These are phyloP conservation scores for Ammopiptanthus mongolicus DNA, from an alignment of 306 rosid species.

Conservation along the genomic window DNA sequence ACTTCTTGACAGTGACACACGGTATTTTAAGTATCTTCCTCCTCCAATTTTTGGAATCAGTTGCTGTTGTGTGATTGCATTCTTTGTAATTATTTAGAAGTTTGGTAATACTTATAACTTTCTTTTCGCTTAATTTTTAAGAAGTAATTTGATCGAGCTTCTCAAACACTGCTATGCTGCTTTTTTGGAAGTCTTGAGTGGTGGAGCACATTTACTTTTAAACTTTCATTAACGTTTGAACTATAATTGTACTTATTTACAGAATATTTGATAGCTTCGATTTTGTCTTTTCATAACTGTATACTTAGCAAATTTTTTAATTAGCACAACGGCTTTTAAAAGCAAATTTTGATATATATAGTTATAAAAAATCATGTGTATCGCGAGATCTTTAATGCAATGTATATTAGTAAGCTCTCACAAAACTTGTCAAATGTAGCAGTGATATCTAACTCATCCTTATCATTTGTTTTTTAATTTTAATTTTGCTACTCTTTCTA, in stretches of 20 bases:
- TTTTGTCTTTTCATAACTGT: background rate
- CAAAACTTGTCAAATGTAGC: background rate
- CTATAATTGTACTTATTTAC: background rate
- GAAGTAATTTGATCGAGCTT: constrained; percentile 8
- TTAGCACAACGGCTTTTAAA: background rate
- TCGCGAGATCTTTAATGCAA: background rate
- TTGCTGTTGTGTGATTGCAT: constrained; percentile 11
- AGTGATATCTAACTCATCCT: background rate
- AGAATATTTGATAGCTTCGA: background rate
- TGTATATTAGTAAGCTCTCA: background rate
- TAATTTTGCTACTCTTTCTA: background rate
- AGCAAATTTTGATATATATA: constrained; percentile 1
- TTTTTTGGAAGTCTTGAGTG: background rate
- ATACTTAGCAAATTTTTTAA: background rate
- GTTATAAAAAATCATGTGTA: background rate
- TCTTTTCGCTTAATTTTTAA: background rate
- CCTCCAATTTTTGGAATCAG: background rate
- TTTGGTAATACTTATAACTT: background rate
- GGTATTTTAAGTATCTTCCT: background rate
- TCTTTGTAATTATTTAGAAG: constrained; percentile 8
- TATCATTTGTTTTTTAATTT: background rate
- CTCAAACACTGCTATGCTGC: background rate
- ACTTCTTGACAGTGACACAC: background rate
- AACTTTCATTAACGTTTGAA: background rate
- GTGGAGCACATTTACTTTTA: background rate